Conservation (phyloP, 139 green algal species). For the Chlorella sp. region DNA sequence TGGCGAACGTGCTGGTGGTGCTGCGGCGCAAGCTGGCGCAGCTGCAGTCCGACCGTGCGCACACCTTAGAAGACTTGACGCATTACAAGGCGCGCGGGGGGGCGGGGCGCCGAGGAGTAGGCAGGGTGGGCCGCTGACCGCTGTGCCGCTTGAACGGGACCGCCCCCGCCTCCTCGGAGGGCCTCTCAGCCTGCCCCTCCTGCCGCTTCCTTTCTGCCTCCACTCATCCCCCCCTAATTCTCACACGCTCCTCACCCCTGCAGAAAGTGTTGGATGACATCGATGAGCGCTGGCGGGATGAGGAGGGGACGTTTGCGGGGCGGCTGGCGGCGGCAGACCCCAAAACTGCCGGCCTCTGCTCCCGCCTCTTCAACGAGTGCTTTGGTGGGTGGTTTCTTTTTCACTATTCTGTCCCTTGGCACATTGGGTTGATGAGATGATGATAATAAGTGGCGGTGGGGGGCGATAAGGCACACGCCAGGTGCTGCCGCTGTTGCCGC, state of each 20-base stretch:
- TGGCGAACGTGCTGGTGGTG: slow-evolving; percentile 23
- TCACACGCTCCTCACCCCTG: not conserved
- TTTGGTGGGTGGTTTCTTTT: not conserved
- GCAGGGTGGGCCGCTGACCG: not conserved
- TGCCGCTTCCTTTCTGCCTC: not conserved
- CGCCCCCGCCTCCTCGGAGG: too few relatives aligned
- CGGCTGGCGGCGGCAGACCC: slow-evolving; percentile 4
- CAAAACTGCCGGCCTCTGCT: slow-evolving; percentile 14
- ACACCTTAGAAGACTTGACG: not conserved
- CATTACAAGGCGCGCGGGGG: not conserved
- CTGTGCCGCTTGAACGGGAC: not conserved
- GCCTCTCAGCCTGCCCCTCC: not conserved
- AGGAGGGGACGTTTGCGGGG: slow-evolving; percentile 23
- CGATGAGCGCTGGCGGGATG: slow-evolving; percentile 13
- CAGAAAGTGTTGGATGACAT: slow-evolving; percentile 26
- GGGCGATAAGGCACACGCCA: not conserved
- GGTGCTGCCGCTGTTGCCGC: not conserved
- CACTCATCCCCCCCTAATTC: not conserved
- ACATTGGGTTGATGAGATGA: too few relatives aligned
- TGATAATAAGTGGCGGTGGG: too few relatives aligned
- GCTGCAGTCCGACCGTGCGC: not conserved
- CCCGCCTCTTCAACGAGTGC: slow-evolving; percentile 38
- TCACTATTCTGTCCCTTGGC: too few relatives aligned
- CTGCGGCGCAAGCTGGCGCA: not conserved
- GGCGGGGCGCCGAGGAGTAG: not conserved